Base-by-base conservation (phyloP, 495 filamentous ascomycete species). In the Massariosphaeria phaeospora region DNA sequence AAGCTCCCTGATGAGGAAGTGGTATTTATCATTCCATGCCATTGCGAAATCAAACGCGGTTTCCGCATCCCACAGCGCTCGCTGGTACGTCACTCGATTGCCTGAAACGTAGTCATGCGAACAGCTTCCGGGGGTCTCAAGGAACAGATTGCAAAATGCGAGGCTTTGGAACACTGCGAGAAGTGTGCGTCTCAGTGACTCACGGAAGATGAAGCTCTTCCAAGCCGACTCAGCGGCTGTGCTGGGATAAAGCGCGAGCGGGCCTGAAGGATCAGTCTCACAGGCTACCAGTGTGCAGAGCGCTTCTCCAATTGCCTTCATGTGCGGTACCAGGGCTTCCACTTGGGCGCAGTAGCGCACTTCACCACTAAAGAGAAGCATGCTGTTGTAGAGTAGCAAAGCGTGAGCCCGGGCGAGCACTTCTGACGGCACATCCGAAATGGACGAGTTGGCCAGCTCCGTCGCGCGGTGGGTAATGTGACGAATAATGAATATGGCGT, bases 11-110 rank as follows among this genome's bases (percentile, higher is more conserved):
- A 76, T 68, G 13, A 79, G 43, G 36, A 72, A 72, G 46, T 76
- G 75, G 20, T 69, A 67, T 48, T 71, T 71, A 9, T 70, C 66
- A 2, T 69, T 65, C 74, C 76, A 80, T 4, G 73, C 74, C 1
- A 69, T 59, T 2, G 72, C 69, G 52, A 80, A 80, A 5, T 74
- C 74, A 21, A 72, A 65, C 1, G 70, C 64, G 20, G 68, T 70
- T 2, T 48, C 55, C 6, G 77, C 72, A 26, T 67, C 54, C 77
- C 77, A 80, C 25, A 80, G 60, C 55, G 74, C 66, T 17, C 72
- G 69, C 2, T 75, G 78, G 6, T 49, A n/a, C 3, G 49, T 38
- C 3, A 60, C 29, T 9, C 50, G 49, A 23, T 39, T 54, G 5
- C 27, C 30, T 1, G 31, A 1, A 23, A 34, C 31, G 15, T 26